Percentiles rank a stretch among this genome's conserved stretches.
These are phyloP conservation scores for Pseudocercospora cruenta DNA, from an alignment of 2,329 filamentous ascomycete genomes.

Conservation along the genomic window DNA sequence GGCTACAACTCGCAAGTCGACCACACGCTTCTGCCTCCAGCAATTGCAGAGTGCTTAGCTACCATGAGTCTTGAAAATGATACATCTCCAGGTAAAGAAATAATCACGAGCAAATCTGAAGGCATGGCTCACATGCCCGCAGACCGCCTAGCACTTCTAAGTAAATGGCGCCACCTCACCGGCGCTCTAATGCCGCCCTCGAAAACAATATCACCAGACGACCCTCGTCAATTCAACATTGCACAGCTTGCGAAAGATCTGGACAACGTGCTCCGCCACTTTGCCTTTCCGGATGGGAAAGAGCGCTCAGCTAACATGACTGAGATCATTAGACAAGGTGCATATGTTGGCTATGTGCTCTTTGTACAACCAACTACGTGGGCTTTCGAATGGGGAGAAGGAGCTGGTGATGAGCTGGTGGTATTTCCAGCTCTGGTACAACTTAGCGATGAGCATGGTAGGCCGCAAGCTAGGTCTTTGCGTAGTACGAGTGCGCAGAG, in stretches of 20 bases:
- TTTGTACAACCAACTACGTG: conserved; percentile 42
- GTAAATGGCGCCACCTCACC: conserved; percentile 40
- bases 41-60: neutral
- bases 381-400: conserved; percentile 38
- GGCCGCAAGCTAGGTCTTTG: neutral
- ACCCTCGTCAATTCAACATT: conserved; percentile 12
- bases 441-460: conserved; percentile 34
- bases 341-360: conserved; percentile 40
- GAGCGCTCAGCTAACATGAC: neutral
- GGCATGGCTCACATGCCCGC: neutral
- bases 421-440: conserved; percentile 43
- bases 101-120: neutral
- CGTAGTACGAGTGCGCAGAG: neutral
- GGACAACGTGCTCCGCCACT: conserved; percentile 17
- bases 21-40: neutral
- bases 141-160: conserved; percentile 22
- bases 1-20: neutral
- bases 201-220: conserved; percentile 25
- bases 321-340: conserved; percentile 41
- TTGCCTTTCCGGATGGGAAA: neutral
- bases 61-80: neutral
- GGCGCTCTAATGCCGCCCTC: conserved; percentile 36
- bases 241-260: conserved; percentile 37
- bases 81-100: neutral
- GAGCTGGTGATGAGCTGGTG: conserved; percentile 30